Evolutionary conservation across 2,329 filamentous ascomycete species (phyloP), one percentile per base, ranked within the genome.

Genomic region (Fusarium globosum): DNA sequence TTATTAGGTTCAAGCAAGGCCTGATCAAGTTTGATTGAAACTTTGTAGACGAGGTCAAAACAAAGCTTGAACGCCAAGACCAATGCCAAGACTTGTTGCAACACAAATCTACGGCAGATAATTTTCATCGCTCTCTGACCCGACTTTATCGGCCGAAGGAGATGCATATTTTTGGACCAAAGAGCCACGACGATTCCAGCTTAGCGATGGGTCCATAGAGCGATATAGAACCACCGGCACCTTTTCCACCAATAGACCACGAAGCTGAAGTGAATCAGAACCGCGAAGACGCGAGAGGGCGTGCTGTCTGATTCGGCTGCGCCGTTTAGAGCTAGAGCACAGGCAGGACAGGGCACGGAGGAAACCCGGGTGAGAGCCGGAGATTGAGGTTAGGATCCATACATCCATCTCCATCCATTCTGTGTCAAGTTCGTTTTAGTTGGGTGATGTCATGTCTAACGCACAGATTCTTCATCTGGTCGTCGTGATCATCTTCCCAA

Each of bases 31-130:
- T 71, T 57, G 30, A 52, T 64, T 51, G 56, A 75, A 73, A 51
- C 59, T 45, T 49, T 51, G 39, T 60, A 48, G 57, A 66, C 64
- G 74, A 67, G 57, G 71, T 76, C 57, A 60, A 76, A 76, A 76
- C 74, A 77, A 77, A 69, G 73, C 71, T 69, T 66, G 41, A 41
- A 61, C 46, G 75, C 75, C 75, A 77, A 77, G 75, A 74, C 68
- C 23, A 49, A 61, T 39, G 71, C 75, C 75, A 77, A 77, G 73
- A 71, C 57, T 45, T 58, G 35, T 58, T 51, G 62, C 49, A 68
- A 45, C 53, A 58, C 57, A 46, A 56, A 57, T 68, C 59, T 43
- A 61, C 42, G 45, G 56, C 63, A 70, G 35, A 71, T 35, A 56
- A 43, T 28, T 62, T 33, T 33, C 33, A 53, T 52, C 57, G 42